Conservation (phyloP, 179 eudicot genomes). For the Gypsophila paniculata region DNA sequence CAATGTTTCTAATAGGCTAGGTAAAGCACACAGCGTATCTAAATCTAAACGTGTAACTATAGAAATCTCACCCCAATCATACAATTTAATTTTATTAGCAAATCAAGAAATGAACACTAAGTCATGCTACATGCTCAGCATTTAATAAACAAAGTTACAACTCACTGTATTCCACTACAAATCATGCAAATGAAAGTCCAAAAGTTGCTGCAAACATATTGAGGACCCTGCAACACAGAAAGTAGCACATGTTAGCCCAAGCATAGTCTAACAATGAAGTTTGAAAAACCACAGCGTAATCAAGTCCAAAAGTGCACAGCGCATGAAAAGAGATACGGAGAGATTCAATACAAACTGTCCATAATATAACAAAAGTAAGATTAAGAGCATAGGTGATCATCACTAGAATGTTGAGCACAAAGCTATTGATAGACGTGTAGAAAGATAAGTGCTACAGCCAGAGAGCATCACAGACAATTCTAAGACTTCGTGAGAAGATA, state of each 20-base stretch:
- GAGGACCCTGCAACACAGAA: slow-evolving; percentile 71
- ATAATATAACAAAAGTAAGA: neutral
- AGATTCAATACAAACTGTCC: neutral
- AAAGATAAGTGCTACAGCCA: neutral
- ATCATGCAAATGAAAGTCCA: slow-evolving; percentile 82
- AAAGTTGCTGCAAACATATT: slow-evolving; percentile 87
- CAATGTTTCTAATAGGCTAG: neutral
- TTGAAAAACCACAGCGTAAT: neutral
- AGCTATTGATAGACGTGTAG: neutral
- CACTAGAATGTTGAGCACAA: neutral
- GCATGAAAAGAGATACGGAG: neutral
- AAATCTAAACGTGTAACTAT: neutral
- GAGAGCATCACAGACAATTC: neutral
- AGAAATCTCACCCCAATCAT: neutral
- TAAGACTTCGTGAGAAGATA: neutral
- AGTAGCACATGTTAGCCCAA: slow-evolving; percentile 4
- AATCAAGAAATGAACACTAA: neutral
- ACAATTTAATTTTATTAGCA: neutral
- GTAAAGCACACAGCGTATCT: neutral
- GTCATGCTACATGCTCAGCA: slow-evolving; percentile 2
- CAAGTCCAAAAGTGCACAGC: neutral
- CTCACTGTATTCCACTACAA: slow-evolving; percentile 96
- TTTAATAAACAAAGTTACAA: slow-evolving; percentile 16
- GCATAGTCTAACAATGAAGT: neutral
- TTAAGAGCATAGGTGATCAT: neutral